Conservation (phyloP, 768 basidiomycete genomes). For the Calvatia gigantea region DNA sequence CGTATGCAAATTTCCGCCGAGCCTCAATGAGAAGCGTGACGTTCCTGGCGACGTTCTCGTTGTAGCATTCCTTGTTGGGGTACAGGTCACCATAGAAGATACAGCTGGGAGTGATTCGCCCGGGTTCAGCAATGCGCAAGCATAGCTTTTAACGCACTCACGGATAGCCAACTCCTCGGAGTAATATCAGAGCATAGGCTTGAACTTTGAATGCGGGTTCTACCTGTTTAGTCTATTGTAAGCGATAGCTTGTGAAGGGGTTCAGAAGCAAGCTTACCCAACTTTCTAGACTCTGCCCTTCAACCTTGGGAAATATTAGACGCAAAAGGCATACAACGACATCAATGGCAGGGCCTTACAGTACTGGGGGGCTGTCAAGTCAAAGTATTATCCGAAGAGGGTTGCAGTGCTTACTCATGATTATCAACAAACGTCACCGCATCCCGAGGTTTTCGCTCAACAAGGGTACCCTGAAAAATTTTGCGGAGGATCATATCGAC, state of each 20-base stretch:
- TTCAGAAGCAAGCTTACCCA: constrained; percentile 53
- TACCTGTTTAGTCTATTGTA: constrained; percentile 42
- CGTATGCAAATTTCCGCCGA: constrained; percentile 68
- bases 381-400: no score
- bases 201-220: constrained; percentile 69
- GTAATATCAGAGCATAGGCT: constrained; percentile 77
- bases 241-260: background rate
- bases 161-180: constrained; percentile 72
- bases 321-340: background rate
- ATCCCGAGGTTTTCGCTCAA: constrained; percentile 66
- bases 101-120: constrained; percentile 45
- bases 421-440: constrained; percentile 92
- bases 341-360: constrained; percentile 33
- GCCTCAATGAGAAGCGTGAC: constrained; percentile 54
- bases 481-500: constrained; percentile 71
- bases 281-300: constrained; percentile 76
- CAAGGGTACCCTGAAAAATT: constrained; percentile 68
- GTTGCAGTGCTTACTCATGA: constrained; percentile 81
- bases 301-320: constrained; percentile 30
- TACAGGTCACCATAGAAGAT: constrained; percentile 88
- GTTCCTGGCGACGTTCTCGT: constrained; percentile 45
- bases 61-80: constrained; percentile 65
- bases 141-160: constrained; percentile 33
- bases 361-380: constrained; percentile 41
- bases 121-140: background rate